Conservation (phyloP, 371 early-diverging fungal genomes). For the Mucor irregularis region DNA sequence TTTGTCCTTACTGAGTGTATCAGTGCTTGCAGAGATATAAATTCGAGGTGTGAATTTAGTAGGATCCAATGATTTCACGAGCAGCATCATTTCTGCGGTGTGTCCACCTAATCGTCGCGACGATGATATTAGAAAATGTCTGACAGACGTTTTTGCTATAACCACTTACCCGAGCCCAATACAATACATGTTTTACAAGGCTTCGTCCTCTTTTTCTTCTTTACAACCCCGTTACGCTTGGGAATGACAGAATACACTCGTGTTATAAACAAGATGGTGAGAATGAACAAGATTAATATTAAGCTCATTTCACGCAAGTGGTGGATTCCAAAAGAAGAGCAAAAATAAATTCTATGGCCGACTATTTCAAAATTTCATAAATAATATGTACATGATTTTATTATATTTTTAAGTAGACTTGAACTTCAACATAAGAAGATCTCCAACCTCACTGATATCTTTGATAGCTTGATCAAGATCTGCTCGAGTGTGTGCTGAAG, state of each 20-base stretch:
- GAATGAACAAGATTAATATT: not conserved
- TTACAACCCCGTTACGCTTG: not conserved
- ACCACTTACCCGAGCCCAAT: slow-evolving; percentile 45
- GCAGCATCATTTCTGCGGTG: slow-evolving; percentile 78
- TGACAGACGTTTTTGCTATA: not conserved
- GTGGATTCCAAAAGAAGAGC: not conserved
- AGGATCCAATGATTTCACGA: slow-evolving; percentile 53
- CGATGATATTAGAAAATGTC: no score
- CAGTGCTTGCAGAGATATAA: slow-evolving; percentile 66
- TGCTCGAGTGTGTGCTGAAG: slow-evolving; percentile 93
- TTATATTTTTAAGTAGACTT: slow-evolving; percentile 10
- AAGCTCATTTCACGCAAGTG: not conserved
- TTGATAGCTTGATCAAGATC: slow-evolving; percentile 82
- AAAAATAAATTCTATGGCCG: no score
- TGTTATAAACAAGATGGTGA: not conserved
- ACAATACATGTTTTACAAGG: slow-evolving; percentile 34
- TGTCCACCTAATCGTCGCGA: slow-evolving; percentile 78
- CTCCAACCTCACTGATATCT: slow-evolving; percentile 67
- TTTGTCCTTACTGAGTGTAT: slow-evolving; percentile 59
- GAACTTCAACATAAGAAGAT: slow-evolving; percentile 56
- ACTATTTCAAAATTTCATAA: not conserved
- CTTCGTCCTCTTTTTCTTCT: not conserved
- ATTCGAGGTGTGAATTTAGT: slow-evolving; percentile 55
- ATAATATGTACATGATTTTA: not conserved
- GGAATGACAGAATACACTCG: slow-evolving; percentile 12